Base-by-base conservation (phyloP, 225 moss, liverwort and hornwort species). In the Polytrichum formosum region DNA sequence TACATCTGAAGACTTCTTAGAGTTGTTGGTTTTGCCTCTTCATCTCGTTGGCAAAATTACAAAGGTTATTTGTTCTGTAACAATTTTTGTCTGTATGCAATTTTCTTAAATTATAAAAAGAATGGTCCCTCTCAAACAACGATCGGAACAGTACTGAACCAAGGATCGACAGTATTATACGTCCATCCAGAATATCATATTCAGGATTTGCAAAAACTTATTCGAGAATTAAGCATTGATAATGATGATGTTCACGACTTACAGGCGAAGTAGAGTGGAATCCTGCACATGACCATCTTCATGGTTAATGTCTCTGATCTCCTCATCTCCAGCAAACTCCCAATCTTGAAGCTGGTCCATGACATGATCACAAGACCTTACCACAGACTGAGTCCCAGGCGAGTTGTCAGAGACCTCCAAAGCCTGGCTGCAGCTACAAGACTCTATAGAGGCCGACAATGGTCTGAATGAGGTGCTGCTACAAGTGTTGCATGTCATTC, bases 311-410 rank as follows among this genome's bases (percentile, higher is more conserved):
- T 46, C 46, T 46, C 16, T 46, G 13, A 46, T 46, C 67, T 82
- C 95, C 72, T 81, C 87, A 46, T 83, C 80, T 70, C 81, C 83
- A 74, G 83, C 81, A 56, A 87, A 87, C 69, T 87, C 87, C 87
- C 87, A 87, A 31, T 83, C 83, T 54, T 81, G 74, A 30, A 74
- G 65, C 54, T 55, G 30, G 35, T 77, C 37, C 30, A 6, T 61
- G 58, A 69, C 80, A 70, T 72, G 28, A 62, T 81, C 76, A 37
- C 26, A 37, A 60, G 71, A 59, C 64, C 56, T 74, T 18, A 76
- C 72, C 56, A 69, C 27, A 26, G 78, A 67, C 64, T 67, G 78
- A 60, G 27, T 61, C n/a, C 64, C 82, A 67, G 18, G 65, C 46
- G 54, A 19, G 64, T 68, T 70, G 56, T 68, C 72, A 13, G 16